Evolutionary conservation across 257 asterid genomes (phyloP), one percentile per base, ranked within the genome.

Genomic region (Echites panduratus): DNA sequence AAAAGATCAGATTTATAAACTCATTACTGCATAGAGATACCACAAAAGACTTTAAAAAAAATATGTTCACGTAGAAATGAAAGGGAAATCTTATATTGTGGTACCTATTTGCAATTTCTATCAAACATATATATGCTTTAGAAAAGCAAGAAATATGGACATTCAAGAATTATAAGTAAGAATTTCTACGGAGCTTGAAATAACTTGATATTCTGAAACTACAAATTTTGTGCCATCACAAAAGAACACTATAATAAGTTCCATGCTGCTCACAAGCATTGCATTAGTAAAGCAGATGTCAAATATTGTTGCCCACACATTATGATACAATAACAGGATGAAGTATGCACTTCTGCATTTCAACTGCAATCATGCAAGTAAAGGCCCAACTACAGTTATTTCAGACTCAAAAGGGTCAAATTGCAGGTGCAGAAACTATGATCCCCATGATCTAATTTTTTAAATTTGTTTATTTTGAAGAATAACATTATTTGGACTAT

Each of bases 401-500:
- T 13, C 10, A 65, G 66, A n/a, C n/a, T n/a, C n/a, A n/a, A n/a
- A 45, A 9, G 16, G 10, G 38, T 29, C 40, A 56, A 59, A 32
- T 26, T 41, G 29, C 22, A 19, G 2, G 70, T 44, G 44, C 48
- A 41, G 9, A 43, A 58, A 16, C 47, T 48, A 11, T 71, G 35
- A 27, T 41, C 19, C 7, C 71, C 66, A 40, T 65, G 66, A 53
- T 40, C 54, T 64, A 73, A 24, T 35, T 61, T 49, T 48, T 56
- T 58, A n/a, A 29, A 59, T 43, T 24, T 13, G 3, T 27, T 53
- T 24, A 12, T 19, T 59, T 32, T 19, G 47, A 66, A 70, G 44
- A 45, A 70, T 59, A 13, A 13, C 27, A 59, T 12, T 11, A 54
- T 53, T 72, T 65, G 63, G 43, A 44, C 20, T 68, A 44, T 24